Base-by-base conservation (phyloP, 2,329 filamentous ascomycete genomes). In the Trichoderma sp. region DNA sequence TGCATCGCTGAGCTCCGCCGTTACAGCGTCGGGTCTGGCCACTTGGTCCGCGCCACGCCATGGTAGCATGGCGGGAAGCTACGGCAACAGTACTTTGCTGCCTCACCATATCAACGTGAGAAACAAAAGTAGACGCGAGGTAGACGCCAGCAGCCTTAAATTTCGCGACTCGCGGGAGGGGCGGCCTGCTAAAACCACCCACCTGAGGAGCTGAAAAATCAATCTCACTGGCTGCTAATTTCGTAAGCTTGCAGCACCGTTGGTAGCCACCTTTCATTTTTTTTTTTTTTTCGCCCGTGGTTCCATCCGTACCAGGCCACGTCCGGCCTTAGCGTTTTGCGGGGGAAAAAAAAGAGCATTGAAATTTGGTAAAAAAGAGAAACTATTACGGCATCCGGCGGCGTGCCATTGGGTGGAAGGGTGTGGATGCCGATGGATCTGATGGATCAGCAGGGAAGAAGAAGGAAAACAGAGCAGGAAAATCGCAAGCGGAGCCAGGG, bases 301-400 rank as follows among this genome's bases (percentile, higher is more conserved):
- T 11, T 52, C 53, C 55, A 66, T 35, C 33, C 33, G 33, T 6
- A 31, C 63, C 53, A 67, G 43, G 27, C 66, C 58, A 6, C 37
- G 40, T 69, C 14, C 7, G 59, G 62, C 43, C 33, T 43, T 69
- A 65, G 68, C 68, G 61, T 69, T 69, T 69, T 69, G 68, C 68
- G 68, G 68, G 68, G 68, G 61, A 64, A 57, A 33, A 57, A 13
- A 27, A 27, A n/a, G n/a, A n/a, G n/a, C n/a, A n/a, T 24, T 10
- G 21, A 31, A 66, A 27, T 13, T 24, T 13, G 19, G 11, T 47
- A 43, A 47, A 27, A 24, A 10, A 14, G 16, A 16, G 24, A 33
- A 58, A 52, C 19, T 21, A 31, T 31, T 65, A 31, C 52, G 33
- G 47, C 52, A 52, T 66, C 61, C 61, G 19, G 43, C 31, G 19